Evolutionary conservation across 768 basidiomycete species (phyloP), one percentile per base, ranked within the genome.

Genomic region (Hypholoma sublateritium): DNA sequence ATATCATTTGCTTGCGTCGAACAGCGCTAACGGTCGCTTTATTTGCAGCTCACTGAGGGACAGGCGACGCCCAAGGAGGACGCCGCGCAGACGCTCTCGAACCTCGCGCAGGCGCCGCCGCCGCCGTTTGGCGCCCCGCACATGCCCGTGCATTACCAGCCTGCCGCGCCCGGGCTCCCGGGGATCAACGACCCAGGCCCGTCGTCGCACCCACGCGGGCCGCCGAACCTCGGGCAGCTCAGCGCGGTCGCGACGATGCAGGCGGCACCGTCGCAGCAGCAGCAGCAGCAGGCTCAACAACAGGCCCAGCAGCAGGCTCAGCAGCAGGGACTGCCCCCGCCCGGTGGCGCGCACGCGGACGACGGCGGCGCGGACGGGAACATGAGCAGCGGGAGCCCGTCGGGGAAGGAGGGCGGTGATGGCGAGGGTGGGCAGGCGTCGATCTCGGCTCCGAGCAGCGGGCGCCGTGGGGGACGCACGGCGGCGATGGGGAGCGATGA

Each of bases 401-500:
- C 51, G 6, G 43, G 46, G 25, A 57, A 58, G 21, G 57, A 58
- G 28, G 50, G 51, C 1, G 57, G 53, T 5, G 52, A 28, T 1
- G 36, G 19, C 1, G 58, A 55, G 11, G 36, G 41, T 14, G 50
- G 25, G 5, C 58, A 56, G 39, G 19, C 74, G 6, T 48, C 76
- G 12, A 51, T 72, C 6, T 54, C 72, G 6, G 51, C 69, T 7
- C 45, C 69, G 13, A 67, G 69, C 12, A 69, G 72, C 8, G 75
- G 77, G 4, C 74, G 83, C 7, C 74, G 84, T n/a, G 78, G 82
- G 3, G 78, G 77, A n/a, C 75, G 84, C 35, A 79, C 74, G 42
- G 79, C 86, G 7, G 76, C 82, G 0, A 86, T 88, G 81, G 86
- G 86, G 0, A 83, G 81, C 43, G 88, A 89, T 51, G 90, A 91